These are phyloP conservation scores for Pulicaria dysenterica DNA, from an alignment of 129 eudicot genomes.

Conservation along the genomic window DNA sequence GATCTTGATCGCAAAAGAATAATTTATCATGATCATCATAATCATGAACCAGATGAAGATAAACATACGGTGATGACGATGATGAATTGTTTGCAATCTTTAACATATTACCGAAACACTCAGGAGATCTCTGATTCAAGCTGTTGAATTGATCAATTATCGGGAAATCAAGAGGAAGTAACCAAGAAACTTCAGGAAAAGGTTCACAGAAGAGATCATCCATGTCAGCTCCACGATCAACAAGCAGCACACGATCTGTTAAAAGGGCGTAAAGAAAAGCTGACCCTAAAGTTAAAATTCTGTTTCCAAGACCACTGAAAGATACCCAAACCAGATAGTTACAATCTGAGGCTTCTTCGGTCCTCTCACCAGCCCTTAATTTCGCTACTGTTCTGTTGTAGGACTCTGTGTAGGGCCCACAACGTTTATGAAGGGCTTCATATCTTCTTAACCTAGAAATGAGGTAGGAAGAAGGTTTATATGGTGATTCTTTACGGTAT, in stretches of 20 bases:
- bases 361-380: slow-evolving; percentile 31
- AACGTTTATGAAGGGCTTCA: slow-evolving; percentile 57
- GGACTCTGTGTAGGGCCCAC: slow-evolving; percentile 59
- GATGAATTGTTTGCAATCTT: slow-evolving; percentile 38
- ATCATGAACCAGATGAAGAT: slow-evolving; percentile 77
- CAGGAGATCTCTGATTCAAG: slow-evolving; percentile 58
- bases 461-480: slow-evolving; percentile 49
- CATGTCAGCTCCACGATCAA: slow-evolving; percentile 61
- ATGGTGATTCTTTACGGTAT: slow-evolving; percentile 43
- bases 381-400: slow-evolving; percentile 46
- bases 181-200: slow-evolving; percentile 69
- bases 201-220: slow-evolving; percentile 79
- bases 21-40: slow-evolving; percentile 67
- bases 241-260: slow-evolving; percentile 70
- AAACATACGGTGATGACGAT: slow-evolving; percentile 39
- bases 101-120: slow-evolving; percentile 56
- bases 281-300: slow-evolving; percentile 65
- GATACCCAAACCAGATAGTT: slow-evolving; percentile 76
- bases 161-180: slow-evolving; percentile 71
- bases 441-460: slow-evolving; percentile 51
- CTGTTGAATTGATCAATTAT: slow-evolving; percentile 45
- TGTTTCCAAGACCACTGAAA: slow-evolving; percentile 72
- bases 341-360: slow-evolving; percentile 41
- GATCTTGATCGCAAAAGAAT: slow-evolving; percentile 83
- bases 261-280: slow-evolving; percentile 76